phyloP scores from a whole-genome alignment of 2,329 filamentous ascomycete genomes.

The Diaporthe nobilis region DNA sequence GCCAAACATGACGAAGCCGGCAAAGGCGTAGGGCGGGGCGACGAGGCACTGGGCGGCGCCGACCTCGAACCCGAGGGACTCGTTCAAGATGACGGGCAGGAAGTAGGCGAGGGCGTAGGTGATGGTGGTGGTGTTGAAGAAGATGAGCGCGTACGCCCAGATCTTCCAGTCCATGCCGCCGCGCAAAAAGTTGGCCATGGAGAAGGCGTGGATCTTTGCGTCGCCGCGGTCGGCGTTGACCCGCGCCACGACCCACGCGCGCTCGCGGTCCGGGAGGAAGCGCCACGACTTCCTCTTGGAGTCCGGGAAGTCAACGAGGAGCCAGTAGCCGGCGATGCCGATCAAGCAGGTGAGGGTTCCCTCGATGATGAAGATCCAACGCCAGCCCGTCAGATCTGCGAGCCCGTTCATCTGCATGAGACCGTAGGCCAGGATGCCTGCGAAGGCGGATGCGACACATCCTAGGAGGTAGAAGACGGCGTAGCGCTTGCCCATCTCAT shows the following conservation, averaged over 20 bases:
- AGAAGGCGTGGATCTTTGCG: conserved; percentile 67
- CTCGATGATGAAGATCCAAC: conserved; percentile 76
- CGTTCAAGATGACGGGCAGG: conserved; percentile 79
- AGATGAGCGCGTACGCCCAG: conserved; percentile 73
- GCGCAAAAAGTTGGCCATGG: conserved; percentile 60
- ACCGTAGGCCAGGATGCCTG: conserved; percentile 79
- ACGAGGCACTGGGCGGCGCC: conserved; percentile 78
- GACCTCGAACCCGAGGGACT: conserved; percentile 74
- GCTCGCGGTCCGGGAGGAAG: conserved; percentile 67
- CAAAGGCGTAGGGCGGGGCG: conserved; percentile 77
- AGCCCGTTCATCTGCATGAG: conserved; percentile 75
- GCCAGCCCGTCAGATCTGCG: conserved; percentile 70
- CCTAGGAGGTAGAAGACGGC: conserved; percentile 79
- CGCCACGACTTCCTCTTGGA: conserved; percentile 63
- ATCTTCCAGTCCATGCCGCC: conserved; percentile 68
- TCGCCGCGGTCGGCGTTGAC: conserved; percentile 73
- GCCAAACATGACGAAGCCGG: conserved; percentile 72
- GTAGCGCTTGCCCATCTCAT: conserved; percentile 79
- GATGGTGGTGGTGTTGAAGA: conserved; percentile 78
- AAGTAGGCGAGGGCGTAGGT: conserved; percentile 85
- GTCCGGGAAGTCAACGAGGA: conserved; percentile 76
- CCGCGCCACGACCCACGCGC: conserved; percentile 65
- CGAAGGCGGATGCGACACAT: conserved; percentile 74
- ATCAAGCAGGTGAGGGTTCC: conserved; percentile 69
- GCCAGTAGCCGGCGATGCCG: conserved; percentile 65